Percentiles rank a stretch among this genome's conserved stretches.
These are phyloP conservation scores for Whalleya microplaca DNA, from an alignment of 2,329 filamentous ascomycete species.

Conservation along the genomic window DNA sequence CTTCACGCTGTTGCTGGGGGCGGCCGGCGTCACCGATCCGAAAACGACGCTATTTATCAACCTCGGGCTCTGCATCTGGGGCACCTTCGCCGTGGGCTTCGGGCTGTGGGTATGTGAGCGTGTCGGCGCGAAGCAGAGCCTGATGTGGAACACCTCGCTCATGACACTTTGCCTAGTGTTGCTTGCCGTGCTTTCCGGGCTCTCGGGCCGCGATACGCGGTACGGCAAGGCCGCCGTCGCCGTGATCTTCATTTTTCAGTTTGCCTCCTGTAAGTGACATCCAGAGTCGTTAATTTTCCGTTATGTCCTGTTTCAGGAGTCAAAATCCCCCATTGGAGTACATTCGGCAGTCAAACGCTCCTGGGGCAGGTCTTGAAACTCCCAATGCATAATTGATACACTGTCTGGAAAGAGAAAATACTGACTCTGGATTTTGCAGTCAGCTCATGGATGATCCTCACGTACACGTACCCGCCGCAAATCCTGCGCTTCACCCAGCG, in stretches of 20 bases:
- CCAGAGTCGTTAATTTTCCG: too few species aligned
- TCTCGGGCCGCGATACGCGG: not conserved
- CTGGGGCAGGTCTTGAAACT: too few species aligned
- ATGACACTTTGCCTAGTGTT: not conserved
- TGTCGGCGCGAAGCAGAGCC: too few species aligned
- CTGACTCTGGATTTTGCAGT: too few species aligned
- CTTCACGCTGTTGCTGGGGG: not conserved
- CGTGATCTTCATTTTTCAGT: not conserved
- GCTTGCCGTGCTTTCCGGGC: not conserved
- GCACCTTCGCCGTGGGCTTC: too few species aligned
- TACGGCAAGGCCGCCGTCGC: not conserved
- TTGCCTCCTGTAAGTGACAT: slow-evolving; percentile 1
- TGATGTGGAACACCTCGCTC: not conserved
- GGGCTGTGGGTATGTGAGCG: too few species aligned
- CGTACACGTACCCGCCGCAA: not conserved
- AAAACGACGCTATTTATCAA: not conserved
- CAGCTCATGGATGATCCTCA: slow-evolving; percentile 3
- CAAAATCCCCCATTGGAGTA: too few species aligned
- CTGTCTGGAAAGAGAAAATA: too few species aligned
- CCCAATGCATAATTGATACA: too few species aligned
- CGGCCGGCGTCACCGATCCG: not conserved
- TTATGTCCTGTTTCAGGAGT: too few species aligned
- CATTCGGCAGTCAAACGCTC: too few species aligned
- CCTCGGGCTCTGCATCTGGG: not conserved
- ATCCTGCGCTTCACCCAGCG: slow-evolving; percentile 1